These are phyloP conservation scores for Arthrobotrys entomopaga DNA, from an alignment of 2,329 filamentous ascomycete genomes.

Conservation along the genomic window DNA sequence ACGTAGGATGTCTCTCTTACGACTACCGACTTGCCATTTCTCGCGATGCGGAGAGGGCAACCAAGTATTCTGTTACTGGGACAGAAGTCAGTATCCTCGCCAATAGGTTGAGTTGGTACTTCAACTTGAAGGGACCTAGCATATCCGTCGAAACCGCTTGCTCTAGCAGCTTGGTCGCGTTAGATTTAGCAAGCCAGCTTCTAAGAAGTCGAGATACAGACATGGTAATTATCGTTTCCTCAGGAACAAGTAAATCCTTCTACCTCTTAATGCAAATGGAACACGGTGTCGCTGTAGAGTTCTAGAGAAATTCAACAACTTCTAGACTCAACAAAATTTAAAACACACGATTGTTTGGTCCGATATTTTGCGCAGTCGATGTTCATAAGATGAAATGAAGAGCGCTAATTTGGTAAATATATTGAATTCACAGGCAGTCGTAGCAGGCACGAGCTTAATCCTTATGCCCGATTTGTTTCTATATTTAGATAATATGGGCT, in stretches of 20 bases:
- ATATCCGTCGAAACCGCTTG: conserved; percentile 69
- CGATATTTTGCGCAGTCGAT: no score
- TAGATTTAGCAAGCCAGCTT: conserved; percentile 68
- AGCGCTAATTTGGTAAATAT: not conserved
- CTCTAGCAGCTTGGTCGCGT: conserved; percentile 68
- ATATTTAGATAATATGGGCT: conserved; percentile 62
- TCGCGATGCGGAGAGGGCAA: conserved; percentile 61
- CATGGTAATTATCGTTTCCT: conserved; percentile 52
- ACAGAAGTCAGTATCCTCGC: conserved; percentile 64
- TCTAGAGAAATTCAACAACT: no score
- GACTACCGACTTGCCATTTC: conserved; percentile 49
- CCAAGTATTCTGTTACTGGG: conserved; percentile 61
- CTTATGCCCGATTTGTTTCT: conserved; percentile 62
- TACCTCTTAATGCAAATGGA: not conserved
- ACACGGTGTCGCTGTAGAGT: no score
- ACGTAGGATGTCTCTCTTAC: conserved; percentile 32
- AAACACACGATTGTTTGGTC: no score
- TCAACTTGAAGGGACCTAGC: conserved; percentile 60
- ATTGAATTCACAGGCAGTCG: conserved; percentile 56
- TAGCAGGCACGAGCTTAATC: conserved; percentile 63
- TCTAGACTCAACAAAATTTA: no score
- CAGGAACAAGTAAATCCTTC: not conserved
- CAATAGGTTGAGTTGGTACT: conserved; percentile 63
- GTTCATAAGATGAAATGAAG: not conserved
- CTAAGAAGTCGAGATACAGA: conserved; percentile 63